These are phyloP conservation scores for Anaeramoeba flamelloides DNA, from an alignment of 78 protist species.

Conservation along the genomic window DNA sequence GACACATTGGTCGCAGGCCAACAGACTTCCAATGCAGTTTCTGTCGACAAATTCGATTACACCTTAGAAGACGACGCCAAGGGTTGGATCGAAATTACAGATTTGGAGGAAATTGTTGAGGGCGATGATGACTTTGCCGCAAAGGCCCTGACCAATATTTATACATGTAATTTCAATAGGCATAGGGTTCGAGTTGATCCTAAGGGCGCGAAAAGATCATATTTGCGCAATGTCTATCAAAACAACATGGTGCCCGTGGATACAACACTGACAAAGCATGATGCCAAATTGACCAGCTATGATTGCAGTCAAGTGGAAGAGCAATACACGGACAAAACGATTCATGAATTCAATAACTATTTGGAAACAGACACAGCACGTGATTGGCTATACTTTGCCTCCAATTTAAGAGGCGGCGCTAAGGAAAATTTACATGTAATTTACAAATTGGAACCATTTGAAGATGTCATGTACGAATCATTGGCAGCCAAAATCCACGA, in stretches of 20 bases:
- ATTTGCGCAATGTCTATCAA: neutral
- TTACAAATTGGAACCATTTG: neutral
- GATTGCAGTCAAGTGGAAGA: neutral
- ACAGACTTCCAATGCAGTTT: neutral
- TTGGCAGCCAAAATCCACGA: neutral
- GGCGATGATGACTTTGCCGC: neutral
- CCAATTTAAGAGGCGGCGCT: slow-evolving; percentile 7
- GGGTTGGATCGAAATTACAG: neutral
- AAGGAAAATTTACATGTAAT: neutral
- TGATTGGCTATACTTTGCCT: slow-evolving; percentile 7
- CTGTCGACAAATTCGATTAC: neutral
- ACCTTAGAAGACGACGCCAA: neutral
- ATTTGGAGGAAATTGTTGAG: neutral
- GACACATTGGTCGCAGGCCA: slow-evolving; percentile 9
- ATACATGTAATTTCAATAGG: neutral
- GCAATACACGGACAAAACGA: neutral
- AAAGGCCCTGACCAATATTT: neutral
- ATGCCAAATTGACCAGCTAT: neutral
- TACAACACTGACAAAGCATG: neutral
- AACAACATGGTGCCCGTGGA: slow-evolving; percentile 7
- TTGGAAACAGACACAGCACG: neutral
- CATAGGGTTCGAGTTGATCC: neutral
- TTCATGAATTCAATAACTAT: neutral
- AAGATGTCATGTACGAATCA: neutral
- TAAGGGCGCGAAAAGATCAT: neutral